Base-by-base conservation (phyloP, 257 asterid species). In the Primulina huaijiensis region DNA sequence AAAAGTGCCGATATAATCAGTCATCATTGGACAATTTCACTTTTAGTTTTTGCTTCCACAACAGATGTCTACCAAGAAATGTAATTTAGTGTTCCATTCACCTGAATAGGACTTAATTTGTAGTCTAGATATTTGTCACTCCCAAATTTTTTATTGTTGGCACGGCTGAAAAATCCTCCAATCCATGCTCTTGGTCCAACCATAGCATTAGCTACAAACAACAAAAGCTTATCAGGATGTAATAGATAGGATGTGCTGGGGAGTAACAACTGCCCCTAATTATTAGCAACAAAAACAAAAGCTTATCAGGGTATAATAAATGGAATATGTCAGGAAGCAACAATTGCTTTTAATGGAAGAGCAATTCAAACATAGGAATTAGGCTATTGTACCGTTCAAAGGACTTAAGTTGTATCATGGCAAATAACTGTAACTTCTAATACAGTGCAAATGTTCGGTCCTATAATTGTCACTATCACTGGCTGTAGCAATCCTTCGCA, bases 131-230 rank as follows among this genome's bases (percentile, higher is more conserved):
- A 68, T 73, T 80, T 89, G 71, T 75, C 84, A 67, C 91, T 88
- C 74, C 86, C 95, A 53, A 81, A 74, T 63, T 83, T 86, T 86
- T 64, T 92, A 71, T 80, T 82, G 84, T 70, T 74, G 43, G 89
- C 53, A 73, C 95, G 93, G 81, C 60, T 86, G 64, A 93, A 81
- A 55, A 90, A 70, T 84, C 94, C 97, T 81, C 97, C 98, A 79
- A 93, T 79, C 97, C 97, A 93, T 75, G 96, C 80, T 82, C 93
- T 83, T 65, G 97, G 92, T 78, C 96, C 95, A 82, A 89, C 97
- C 98, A 93, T 93, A 86, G 97, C 97, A 88, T 88, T 89, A 87
- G 92, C 97, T 92, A 74, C 79, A 79, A 75, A 70, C 59, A 65
- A 35, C 34, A 79, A 55, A 55, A 30, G 33, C 29, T 20, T 8